A percentile compares a stretch with the other conserved stretches of the same genome.
phyloP scores from a whole-genome alignment of 1,139 yeast genomes.

The Yamadazyma triangularis region DNA sequence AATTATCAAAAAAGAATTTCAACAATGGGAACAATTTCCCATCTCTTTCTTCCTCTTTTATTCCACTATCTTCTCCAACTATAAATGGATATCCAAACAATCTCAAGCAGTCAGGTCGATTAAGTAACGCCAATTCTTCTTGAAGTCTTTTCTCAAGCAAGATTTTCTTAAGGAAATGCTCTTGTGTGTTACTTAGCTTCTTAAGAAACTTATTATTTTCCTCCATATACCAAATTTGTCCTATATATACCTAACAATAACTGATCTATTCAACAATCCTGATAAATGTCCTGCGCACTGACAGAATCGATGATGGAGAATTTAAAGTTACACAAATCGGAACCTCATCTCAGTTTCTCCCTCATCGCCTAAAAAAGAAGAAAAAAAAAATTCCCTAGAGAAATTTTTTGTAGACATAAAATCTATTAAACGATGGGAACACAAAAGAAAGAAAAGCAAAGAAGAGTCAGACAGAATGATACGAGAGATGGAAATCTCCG shows the following conservation, averaged over 20 bases:
- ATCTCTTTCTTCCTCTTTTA: background rate
- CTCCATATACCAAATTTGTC: no score
- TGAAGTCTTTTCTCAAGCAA: conserved; percentile 58
- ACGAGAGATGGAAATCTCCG: conserved; percentile 86
- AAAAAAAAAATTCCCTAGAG: conserved; percentile 5
- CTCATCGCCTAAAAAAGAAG: background rate
- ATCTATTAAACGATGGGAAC: conserved; percentile 62
- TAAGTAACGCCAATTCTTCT: conserved; percentile 55
- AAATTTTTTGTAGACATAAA: conserved; percentile 3
- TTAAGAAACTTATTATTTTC: conserved; percentile 11
- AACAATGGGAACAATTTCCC: conserved; percentile 52
- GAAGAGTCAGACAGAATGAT: conserved; percentile 80
- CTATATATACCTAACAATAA: no score
- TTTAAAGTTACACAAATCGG: no score
- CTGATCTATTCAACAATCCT: no score
- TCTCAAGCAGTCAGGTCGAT: conserved; percentile 56
- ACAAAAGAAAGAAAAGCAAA: conserved; percentile 82
- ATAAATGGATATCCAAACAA: conserved; percentile 72
- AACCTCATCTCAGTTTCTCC: conserved; percentile 10
- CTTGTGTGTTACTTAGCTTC: conserved; percentile 54
- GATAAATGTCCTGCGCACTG: no score
- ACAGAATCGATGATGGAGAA: no score
- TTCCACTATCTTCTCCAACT: conserved; percentile 16
- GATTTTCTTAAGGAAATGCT: conserved; percentile 83
- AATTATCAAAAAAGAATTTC: conserved; percentile 58